Percentiles rank a stretch among this genome's conserved stretches.
phyloP scores from a whole-genome alignment of 1,139 yeast species.

The Blastobotrys malaysiensis region DNA sequence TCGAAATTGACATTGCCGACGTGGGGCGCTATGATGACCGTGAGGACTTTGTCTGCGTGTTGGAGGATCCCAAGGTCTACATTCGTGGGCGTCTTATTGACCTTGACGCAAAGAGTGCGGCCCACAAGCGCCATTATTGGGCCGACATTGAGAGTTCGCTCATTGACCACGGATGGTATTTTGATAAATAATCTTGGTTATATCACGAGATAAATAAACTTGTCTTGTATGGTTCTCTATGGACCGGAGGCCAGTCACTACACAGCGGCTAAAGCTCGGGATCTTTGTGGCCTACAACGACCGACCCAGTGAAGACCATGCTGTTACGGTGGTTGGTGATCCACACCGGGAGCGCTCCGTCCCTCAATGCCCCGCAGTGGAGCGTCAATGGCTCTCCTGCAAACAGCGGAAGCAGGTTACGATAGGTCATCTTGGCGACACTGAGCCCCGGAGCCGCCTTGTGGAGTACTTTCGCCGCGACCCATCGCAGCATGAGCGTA shows the following conservation, averaged over 20 bases:
- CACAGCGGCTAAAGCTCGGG: background rate
- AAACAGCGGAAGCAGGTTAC: conserved; percentile 47
- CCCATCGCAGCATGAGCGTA: conserved; percentile 52
- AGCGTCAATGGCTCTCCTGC: conserved; percentile 32
- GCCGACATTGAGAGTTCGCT: conserved; percentile 26
- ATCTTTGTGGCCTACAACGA: background rate
- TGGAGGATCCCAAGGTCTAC: background rate
- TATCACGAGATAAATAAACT: too few species aligned
- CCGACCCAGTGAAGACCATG: background rate
- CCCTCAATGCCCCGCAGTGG: conserved; percentile 11
- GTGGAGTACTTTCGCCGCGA: conserved; percentile 22
- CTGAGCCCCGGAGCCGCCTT: conserved; percentile 11
- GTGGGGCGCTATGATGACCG: background rate
- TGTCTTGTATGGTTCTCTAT: too few species aligned
- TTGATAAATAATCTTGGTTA: too few species aligned
- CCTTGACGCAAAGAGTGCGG: conserved; percentile 32
- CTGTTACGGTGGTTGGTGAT: conserved; percentile 13
- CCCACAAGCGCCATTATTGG: conserved; percentile 32
- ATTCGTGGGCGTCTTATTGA: conserved; percentile 29
- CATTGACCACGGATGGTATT: conserved; percentile 13
- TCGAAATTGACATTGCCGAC: conserved; percentile 11
- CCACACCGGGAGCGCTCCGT: conserved; percentile 28
- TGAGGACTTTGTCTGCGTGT: background rate
- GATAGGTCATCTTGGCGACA: conserved; percentile 40
- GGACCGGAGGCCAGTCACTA: too few species aligned